phyloP scores from a whole-genome alignment of 2,329 filamentous ascomycete genomes.

The Colletotrichum orbiculare region DNA sequence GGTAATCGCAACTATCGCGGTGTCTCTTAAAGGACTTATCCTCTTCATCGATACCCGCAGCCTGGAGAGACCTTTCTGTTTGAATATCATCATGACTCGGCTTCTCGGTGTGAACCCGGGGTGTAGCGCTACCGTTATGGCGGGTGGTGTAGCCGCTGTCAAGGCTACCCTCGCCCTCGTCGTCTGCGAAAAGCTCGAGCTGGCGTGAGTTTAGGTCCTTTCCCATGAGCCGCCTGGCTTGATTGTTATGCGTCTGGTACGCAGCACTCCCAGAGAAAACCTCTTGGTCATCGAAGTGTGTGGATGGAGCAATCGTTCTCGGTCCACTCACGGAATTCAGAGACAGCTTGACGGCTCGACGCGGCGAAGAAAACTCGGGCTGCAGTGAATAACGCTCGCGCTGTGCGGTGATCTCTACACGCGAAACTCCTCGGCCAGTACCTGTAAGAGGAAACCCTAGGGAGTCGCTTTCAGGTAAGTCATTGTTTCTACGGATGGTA shows the following conservation, averaged over 20 bases:
- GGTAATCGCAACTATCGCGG: constrained; percentile 63
- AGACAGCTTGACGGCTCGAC: constrained; percentile 49
- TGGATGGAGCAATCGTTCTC: constrained; percentile 41
- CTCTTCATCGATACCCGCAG: constrained; percentile 31
- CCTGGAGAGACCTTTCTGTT: constrained; percentile 38
- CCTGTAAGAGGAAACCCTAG: too few species aligned
- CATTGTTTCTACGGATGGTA: too few species aligned
- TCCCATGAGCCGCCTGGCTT: constrained; percentile 13
- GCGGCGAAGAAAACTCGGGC: too few species aligned
- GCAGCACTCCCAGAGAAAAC: constrained; percentile 42
- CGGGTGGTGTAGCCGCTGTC: constrained; percentile 25
- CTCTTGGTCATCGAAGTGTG: constrained; percentile 41
- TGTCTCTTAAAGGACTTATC: constrained; percentile 53
- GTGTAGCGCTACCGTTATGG: constrained; percentile 35
- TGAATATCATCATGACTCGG: constrained; percentile 38
- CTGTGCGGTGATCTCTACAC: too few species aligned
- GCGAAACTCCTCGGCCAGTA: too few species aligned
- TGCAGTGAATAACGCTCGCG: too few species aligned
- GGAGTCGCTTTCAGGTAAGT: too few species aligned
- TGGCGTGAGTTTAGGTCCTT: constrained; percentile 9
- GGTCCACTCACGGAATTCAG: constrained; percentile 50
- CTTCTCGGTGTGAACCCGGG: constrained; percentile 38
- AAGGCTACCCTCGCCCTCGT: constrained; percentile 29
- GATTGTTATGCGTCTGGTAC: constrained; percentile 37
- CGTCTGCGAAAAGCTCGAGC: background rate